Conservation (phyloP, 345 rosid species). For the Eucalyptus viminalis region DNA sequence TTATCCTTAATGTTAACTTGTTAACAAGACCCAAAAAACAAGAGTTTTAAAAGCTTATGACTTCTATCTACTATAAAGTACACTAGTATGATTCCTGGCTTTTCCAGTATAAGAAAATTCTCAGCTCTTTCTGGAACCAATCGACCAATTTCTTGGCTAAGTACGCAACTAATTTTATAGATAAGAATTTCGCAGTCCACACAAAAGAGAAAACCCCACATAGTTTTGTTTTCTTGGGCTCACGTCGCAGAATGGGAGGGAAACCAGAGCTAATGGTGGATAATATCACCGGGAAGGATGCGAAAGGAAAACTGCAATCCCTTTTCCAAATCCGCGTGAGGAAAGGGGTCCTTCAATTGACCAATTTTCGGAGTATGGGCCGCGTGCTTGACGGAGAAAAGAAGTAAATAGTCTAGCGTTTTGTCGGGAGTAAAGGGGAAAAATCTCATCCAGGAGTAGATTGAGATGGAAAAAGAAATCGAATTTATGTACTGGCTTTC, state of each 20-base stretch:
- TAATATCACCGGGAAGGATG: too few relatives aligned
- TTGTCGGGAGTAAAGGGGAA: background rate
- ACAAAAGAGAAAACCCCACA: too few relatives aligned
- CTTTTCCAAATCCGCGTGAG: background rate
- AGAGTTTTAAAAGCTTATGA: background rate
- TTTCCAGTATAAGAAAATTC: background rate
- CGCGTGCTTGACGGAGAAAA: background rate
- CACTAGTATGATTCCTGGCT: background rate
- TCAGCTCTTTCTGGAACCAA: background rate
- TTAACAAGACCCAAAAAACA: background rate
- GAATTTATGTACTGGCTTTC: background rate
- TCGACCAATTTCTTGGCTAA: too few relatives aligned
- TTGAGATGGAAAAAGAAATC: background rate
- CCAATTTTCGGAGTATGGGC: background rate
- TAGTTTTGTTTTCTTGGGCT: too few relatives aligned
- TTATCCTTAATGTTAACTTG: background rate
- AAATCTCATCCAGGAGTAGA: background rate
- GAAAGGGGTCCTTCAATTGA: background rate
- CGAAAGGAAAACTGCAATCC: background rate
- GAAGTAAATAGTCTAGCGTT: background rate
- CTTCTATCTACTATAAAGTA: background rate
- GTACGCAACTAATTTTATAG: too few relatives aligned
- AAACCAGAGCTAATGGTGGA: too few relatives aligned
- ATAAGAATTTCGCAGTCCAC: too few relatives aligned
- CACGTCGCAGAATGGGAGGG: too few relatives aligned